Evolutionary conservation across 2,329 filamentous ascomycete genomes (phyloP), one percentile per base, ranked within the genome.

Genomic region (Neurospora crassa): DNA sequence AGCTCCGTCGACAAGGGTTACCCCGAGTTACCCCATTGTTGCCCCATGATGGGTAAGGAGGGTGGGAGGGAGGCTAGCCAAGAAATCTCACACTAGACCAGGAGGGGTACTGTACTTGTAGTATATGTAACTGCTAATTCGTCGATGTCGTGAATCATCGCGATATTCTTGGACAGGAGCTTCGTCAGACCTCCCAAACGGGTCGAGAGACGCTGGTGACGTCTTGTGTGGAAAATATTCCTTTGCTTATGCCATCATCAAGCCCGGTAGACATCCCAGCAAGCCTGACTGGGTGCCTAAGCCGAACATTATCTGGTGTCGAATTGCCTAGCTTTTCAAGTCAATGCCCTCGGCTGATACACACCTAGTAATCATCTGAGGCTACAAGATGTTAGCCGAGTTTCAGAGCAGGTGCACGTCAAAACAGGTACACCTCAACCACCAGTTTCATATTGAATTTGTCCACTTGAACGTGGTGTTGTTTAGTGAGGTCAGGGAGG

Each of bases 1-100:
- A 24, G 53, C 53, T 63, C 24, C 53, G 24, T 63, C 68, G 69
- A 73, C 73, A 70, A 72, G 72, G 69, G 68, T 63, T 34, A 63
- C 53, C 53, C 53, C 53, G 53, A 63, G 8, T 34, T 63, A 63
- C 53, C 53, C 53, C 24, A 34, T 34, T 34, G 29, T 63, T 63
- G 53, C 53, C 29, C 53, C 53, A 63, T 63, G 53, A 34, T 63
- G 53, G 53, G 24, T 34, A 18, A 34, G 53, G 24, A 29, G 24
- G 53, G 53, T 12, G 53, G 53, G 24, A 29, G 24, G 53, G 53
- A 24, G 53, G 24, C 53, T 63, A 63, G 53, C 53, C 53, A 34
- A 63, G 24, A 34, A 34, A 63, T 63, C 53, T 63, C 3, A 63
- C 53, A 18, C 53, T 63, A 34, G 16, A 37, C 53, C 53, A 34